Evolutionary conservation across 2,329 filamentous ascomycete species (phyloP).

Genomic region (Aspergillus latus): DNA sequence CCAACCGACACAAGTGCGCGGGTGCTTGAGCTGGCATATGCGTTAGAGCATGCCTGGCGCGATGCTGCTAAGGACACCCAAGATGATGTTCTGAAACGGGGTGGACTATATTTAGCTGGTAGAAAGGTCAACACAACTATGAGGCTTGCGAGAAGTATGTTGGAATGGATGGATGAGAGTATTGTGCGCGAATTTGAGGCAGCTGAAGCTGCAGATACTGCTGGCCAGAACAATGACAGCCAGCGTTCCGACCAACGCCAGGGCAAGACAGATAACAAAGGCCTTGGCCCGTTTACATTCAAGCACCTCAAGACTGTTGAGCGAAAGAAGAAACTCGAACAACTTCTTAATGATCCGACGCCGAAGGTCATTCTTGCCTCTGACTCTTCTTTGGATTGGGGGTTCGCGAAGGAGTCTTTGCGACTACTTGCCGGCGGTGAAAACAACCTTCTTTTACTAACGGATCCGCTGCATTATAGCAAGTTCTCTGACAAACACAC

Average conservation of each 20-base stretch:
- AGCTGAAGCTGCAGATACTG: constrained; percentile 43
- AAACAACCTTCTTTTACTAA: constrained; percentile 82
- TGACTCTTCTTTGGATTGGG: constrained; percentile 89
- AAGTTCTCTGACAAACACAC: constrained; percentile 23
- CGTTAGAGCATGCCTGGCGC: constrained; percentile 90
- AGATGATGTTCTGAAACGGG: constrained; percentile 51
- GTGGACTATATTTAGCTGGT: constrained; percentile 76
- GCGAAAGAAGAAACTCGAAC: constrained; percentile 74
- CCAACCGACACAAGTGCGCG: constrained; percentile 95
- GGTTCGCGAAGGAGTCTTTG: constrained; percentile 81
- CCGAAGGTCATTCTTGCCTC: constrained; percentile 83
- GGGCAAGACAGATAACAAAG: constrained; percentile 43
- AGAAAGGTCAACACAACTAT: constrained; percentile 85
- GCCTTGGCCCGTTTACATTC: constrained; percentile 81
- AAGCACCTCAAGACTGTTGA: constrained; percentile 81
- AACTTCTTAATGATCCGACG: constrained; percentile 56
- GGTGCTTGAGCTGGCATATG: constrained; percentile 85
- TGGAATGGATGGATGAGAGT: constrained; percentile 98
- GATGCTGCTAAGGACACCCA: constrained; percentile 56
- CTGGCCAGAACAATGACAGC: constrained; percentile 41
- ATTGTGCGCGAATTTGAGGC: constrained; percentile 91
- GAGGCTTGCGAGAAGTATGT: constrained; percentile 87
- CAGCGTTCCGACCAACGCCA: constrained; percentile 38
- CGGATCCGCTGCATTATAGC: constrained; percentile 59
- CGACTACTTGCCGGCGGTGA: constrained; percentile 71